Base-by-base conservation (phyloP, 106 monocot species). In the Dendrobium huoshanense region DNA sequence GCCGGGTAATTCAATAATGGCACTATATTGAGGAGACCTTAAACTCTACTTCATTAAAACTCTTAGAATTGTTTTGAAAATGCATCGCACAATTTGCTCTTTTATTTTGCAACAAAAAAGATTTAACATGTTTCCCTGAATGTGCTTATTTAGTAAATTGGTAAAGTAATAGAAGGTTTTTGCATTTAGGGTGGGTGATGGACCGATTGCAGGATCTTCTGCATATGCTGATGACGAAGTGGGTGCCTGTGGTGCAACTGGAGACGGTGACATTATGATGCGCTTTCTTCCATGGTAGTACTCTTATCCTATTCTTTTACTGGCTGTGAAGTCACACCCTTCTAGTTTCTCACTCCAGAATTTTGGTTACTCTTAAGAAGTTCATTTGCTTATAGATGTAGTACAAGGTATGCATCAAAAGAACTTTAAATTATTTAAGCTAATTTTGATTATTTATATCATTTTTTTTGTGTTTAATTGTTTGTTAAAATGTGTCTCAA, bases 251-350 rank as follows among this genome's bases (percentile, higher is more conserved):
- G 94, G 96, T 77, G 92, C 90, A 59, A 96, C 92, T 58, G 96
- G 96, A 67, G 94, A 96, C 88, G 96, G 96, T 78, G 96, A 96
- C 83, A 87, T 94, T 67, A 96, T 96, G 96, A 96, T 94, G 96
- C 92, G 92, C 55, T 94, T 96, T 84, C 94, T 94, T 92, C 96
- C 96, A 73, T 96, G 96, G 96, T 96, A 94, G 25, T 11, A 78
- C 55, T 16, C 51, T 51, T 1, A 31, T 55, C 27, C 77, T 55
- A 33, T 15, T 54, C 55, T 55, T 37, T 29, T 31, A 18, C 5
- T 2, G 24, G 13, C 22, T 48, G 77, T 49, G 51, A 15, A 9
- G 6, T 47, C 22, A 2, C 22, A 3, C 22, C 51, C 48, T 24
- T 51, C 45, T 9, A 48, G 24, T 25, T 20, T 77, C 19, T 59